Percentiles rank a stretch among this genome's conserved stretches.
These are phyloP conservation scores for Ceriops tagal DNA, from an alignment of 345 rosid genomes.

Conservation along the genomic window DNA sequence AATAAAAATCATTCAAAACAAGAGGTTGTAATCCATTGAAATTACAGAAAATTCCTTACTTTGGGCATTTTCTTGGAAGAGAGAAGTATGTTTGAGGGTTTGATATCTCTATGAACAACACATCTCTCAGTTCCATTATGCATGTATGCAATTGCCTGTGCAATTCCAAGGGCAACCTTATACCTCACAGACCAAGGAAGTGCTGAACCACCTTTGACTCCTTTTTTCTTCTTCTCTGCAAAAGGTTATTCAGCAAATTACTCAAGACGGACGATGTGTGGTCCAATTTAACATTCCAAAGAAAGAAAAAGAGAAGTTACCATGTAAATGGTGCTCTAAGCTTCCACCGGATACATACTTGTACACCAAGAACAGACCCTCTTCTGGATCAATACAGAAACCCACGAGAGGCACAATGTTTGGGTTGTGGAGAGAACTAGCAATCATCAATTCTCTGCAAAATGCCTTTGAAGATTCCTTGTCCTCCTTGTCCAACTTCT, in stretches of 20 bases:
- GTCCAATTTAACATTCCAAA: constrained; percentile 2
- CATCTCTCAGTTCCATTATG: constrained; percentile 83
- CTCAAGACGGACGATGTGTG: constrained; percentile 7
- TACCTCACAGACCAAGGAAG: constrained; percentile 79
- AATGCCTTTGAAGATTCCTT: constrained; percentile 85
- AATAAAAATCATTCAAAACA: background rate
- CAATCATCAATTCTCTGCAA: constrained; percentile 93
- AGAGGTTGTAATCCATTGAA: background rate
- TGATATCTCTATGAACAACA: constrained; percentile 90
- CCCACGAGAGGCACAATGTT: constrained; percentile 81
- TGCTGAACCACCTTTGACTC: constrained; percentile 33
- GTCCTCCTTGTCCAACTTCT: constrained; percentile 80
- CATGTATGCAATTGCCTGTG: constrained; percentile 69
- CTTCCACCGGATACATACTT: constrained; percentile 90
- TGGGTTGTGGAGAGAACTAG: constrained; percentile 67
- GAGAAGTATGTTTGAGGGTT: constrained; percentile 90
- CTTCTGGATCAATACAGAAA: constrained; percentile 82
- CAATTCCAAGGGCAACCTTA: constrained; percentile 75
- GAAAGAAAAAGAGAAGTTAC: constrained; percentile 32
- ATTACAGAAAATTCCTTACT: constrained; percentile 31
- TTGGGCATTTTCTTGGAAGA: constrained; percentile 75
- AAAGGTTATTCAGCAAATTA: constrained; percentile 17
- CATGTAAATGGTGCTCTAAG: constrained; percentile 78
- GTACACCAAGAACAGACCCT: constrained; percentile 87
- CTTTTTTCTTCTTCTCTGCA: constrained; percentile 57